Evolutionary conservation across 225 moss, liverwort and hornwort genomes (phyloP), one percentile per base, ranked within the genome.

Genomic region (Pseudoscleropodium purum): DNA sequence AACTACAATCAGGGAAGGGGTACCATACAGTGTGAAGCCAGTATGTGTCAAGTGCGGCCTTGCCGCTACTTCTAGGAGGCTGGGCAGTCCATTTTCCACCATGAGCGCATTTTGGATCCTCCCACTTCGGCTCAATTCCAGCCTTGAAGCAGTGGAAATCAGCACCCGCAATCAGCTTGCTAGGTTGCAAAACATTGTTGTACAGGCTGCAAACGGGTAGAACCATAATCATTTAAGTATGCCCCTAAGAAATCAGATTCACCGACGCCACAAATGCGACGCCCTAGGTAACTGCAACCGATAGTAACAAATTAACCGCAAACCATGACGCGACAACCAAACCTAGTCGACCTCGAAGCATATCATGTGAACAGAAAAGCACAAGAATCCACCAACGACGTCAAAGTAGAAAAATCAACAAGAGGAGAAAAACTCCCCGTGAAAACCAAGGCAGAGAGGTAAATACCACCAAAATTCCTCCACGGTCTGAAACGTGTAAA

Each of bases 61-160:
- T 97, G 89, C 92, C 93, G 83, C 89, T 90, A 88, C 91, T 95
- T 90, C 92, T 92, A 11, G 92, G 90, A 87, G 94, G 88, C 62
- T 84, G 94, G 24, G 94, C 95, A 79, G 95, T 95, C 97, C 97
- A 97, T 90, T 96, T 97, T 77, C 97, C 97, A 92, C 97, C 97
- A 89, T 95, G 93, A 23, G 96, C 96, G 75, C 95, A 96, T 89
- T 93, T 96, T 4, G 96, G 94, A 66, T 97, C 97, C 90, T 97
- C 97, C 97, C 97, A 97, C 91, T 97, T 97, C 9, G 97, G 97
- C 83, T 97, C 96, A 90, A 97, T 95, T 90, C 96, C 97, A 75
- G 92, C 92, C 92, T 97, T 97, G 86, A 97, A 97, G 61, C 97
- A 97, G 84, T 97, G 97, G 72, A 97, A 96, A 90, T 97, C 97